Evolutionary conservation across 495 filamentous ascomycete species (phyloP), one percentile per base, ranked within the genome.

Genomic region (Penicillium arizonense): DNA sequence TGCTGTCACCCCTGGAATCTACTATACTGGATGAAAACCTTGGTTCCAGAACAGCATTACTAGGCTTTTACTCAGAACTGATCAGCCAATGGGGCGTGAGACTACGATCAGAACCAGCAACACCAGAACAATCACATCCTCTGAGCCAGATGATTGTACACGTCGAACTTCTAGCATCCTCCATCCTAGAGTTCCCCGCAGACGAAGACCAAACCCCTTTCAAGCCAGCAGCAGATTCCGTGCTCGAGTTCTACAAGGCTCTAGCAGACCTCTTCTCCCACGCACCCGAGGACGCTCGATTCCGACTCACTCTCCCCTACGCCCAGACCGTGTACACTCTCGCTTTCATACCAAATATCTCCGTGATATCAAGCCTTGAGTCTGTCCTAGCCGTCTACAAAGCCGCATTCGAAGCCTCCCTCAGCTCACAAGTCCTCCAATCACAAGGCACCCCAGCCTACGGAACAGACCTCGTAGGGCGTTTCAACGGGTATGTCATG

Each of bases 401-500:
- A 62, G 72, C 71, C 6, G 84, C 87, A 1, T 92, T 93, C 63
- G 89, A 95, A 63, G 67, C 70, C 5, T 81, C 85, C 55, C 79
- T 87, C 67, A 69, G 64, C 5, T 71, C 74, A 0, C 36, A 66
- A 41, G 55, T 58, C 10, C 59, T 76, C 5, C 68, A 70, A 53
- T 21, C 52, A 14, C 59, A 62, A 14, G 47, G 62, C 46, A 33
- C 73, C 57, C 9, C 71, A 49, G 47, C 80, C 72, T 56, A 76
- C 68, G 42, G 71, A 69, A 56, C 82, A 79, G 58, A 82, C 3
- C 43, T 74, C 4, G 73, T 91, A 46, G 78, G 82, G 37, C 75
- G 80, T 18, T 93, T 94, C 72, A 96, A 96, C 66, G 87, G 87
- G 8, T 91, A 87, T 60, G 78, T 96, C 28, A 94, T 94, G 87